Evolutionary conservation across 345 rosid species (phyloP).

Genomic region (Atalantia buxifolia): DNA sequence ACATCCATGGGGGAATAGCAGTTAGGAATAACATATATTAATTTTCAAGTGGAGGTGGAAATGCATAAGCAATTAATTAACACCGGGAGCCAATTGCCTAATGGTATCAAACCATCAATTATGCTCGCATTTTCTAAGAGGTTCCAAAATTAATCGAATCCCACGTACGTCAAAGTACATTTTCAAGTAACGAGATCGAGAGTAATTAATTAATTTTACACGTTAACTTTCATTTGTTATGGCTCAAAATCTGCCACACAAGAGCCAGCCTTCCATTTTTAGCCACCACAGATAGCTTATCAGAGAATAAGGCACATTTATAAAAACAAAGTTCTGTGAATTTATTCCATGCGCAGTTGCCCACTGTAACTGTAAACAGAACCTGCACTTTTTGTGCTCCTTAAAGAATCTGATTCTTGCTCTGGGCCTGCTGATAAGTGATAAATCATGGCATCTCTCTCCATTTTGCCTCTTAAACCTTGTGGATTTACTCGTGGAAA

Average conservation of each 20-base stretch:
- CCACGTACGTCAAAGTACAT: background rate
- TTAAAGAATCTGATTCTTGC: conserved; percentile 21
- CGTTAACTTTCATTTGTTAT: background rate
- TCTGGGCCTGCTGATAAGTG: background rate
- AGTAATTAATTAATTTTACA: background rate
- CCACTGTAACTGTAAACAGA: background rate
- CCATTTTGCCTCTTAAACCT: background rate
- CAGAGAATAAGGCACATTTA: background rate
- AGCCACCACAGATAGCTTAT: background rate
- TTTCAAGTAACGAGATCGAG: background rate
- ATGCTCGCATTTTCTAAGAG: background rate
- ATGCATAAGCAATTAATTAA: background rate
- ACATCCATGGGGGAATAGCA: background rate
- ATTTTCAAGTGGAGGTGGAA: background rate
- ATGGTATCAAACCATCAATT: background rate
- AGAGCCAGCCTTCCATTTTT: background rate
- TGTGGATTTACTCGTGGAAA: background rate
- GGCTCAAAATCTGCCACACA: background rate
- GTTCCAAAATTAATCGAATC: background rate
- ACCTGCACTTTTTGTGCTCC: background rate
- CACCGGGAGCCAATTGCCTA: background rate
- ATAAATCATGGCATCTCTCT: background rate
- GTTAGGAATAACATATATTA: background rate
- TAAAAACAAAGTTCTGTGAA: background rate
- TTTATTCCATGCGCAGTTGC: background rate